phyloP scores from a whole-genome alignment of 176 grass and related monocot genomes.

The Cocos nucifera region DNA sequence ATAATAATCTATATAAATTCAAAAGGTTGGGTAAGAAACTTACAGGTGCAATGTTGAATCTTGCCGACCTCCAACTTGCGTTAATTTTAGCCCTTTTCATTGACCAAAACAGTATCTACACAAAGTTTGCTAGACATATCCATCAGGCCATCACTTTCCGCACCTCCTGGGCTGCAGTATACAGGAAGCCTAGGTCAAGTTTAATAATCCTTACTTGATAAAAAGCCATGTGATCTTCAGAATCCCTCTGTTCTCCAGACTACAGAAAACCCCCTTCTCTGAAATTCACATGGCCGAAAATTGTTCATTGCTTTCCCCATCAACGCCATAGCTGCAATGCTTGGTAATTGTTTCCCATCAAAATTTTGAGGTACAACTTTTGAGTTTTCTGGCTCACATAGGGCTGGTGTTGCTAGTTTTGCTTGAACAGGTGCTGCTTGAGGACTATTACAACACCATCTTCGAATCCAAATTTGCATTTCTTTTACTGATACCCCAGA shows the following conservation, averaged over 20 bases:
- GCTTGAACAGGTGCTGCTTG: conserved; percentile 1
- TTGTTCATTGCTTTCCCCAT: conserved; percentile 69
- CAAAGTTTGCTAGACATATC: no score
- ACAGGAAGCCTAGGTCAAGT: no score
- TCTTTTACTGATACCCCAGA: conserved; percentile 16
- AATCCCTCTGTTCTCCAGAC: conserved; percentile 48
- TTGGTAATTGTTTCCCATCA: conserved; percentile 44
- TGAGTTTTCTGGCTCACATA: conserved; percentile 8
- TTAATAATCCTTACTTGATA: no score
- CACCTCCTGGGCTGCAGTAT: no score
- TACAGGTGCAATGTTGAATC: no score
- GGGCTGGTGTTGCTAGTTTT: background rate
- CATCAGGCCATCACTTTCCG: no score
- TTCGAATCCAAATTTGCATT: conserved; percentile 45
- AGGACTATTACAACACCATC: conserved; percentile 29
- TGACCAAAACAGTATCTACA: no score
- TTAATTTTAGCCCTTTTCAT: no score
- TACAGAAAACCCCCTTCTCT: conserved; percentile 45
- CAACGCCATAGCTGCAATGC: conserved; percentile 82
- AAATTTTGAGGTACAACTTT: conserved; percentile 8
- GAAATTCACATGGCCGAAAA: conserved; percentile 37
- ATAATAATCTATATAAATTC: no score
- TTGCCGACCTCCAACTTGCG: no score
- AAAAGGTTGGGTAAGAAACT: no score
- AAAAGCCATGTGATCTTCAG: background rate